Conservation (phyloP, 768 basidiomycete genomes). For the Austroboletus eburneus region DNA sequence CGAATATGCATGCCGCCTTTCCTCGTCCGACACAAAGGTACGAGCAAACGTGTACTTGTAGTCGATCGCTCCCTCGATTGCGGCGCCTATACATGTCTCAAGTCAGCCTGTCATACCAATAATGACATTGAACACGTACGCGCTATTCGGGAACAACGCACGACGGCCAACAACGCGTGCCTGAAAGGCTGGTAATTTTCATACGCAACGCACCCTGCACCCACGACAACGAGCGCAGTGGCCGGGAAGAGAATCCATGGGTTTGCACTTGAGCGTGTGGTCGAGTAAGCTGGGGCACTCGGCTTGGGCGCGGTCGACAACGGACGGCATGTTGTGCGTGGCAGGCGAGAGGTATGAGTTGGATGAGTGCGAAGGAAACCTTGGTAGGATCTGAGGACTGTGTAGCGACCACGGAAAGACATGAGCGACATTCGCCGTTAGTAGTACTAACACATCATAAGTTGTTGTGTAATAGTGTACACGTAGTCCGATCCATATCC, state of each 20-base stretch:
- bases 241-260: conserved; percentile 26
- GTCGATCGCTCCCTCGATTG: conserved; percentile 60
- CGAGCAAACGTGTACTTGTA: conserved; percentile 66
- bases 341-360: conserved; percentile 1
- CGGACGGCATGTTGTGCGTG: conserved; percentile 1
- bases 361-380: conserved; percentile 1
- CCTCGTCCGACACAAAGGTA: conserved; percentile 47
- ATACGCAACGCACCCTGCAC: conserved; percentile 47
- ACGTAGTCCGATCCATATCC: too few species aligned
- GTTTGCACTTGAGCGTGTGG: conserved; percentile 7
- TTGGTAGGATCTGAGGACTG: conserved; percentile 11
- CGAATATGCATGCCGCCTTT: conserved; percentile 54
- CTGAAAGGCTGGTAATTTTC: conserved; percentile 69
- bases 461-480: too few species aligned
- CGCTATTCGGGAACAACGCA: conserved; percentile 79
- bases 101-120: conserved; percentile 22
- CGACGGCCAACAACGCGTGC: conserved; percentile 65
- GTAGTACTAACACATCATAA: not conserved
- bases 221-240: conserved; percentile 26
- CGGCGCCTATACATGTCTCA: conserved; percentile 43
- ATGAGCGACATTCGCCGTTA: conserved; percentile 7
- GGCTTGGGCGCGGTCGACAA: conserved; percentile 11
- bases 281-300: not conserved
- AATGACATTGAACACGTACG: conserved; percentile 35
- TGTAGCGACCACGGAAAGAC: conserved; percentile 14